Percentiles rank a stretch among this genome's conserved stretches.
phyloP scores from a whole-genome alignment of 2,329 filamentous ascomycete genomes.

The Verticillium tricorpus region DNA sequence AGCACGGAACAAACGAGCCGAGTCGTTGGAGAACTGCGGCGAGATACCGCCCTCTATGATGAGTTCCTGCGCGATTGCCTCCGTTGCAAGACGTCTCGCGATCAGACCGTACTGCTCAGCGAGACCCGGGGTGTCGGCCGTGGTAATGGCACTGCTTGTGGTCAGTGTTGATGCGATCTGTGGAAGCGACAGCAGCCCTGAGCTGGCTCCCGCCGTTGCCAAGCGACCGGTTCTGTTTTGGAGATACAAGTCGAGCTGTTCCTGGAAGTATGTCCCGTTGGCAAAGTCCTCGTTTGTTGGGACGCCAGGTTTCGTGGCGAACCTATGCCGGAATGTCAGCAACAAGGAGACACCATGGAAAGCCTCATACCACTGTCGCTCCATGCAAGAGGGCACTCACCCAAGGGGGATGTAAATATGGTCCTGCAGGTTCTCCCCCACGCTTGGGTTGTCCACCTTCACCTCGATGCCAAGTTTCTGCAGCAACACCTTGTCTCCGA shows the following conservation, averaged over 20 bases:
- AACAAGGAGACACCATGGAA: neutral
- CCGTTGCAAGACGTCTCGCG: constrained; percentile 2
- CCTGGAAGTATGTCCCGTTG: constrained; percentile 8
- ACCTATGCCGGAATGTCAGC: constrained; percentile 2
- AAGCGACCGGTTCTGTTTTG: constrained; percentile 7
- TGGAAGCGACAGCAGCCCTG: constrained; percentile 5
- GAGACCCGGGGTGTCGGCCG: neutral
- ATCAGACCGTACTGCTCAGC: constrained; percentile 7
- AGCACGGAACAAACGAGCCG: constrained; percentile 7
- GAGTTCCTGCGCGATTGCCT: constrained; percentile 5
- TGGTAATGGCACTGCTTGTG: neutral
- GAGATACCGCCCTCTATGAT: constrained; percentile 10
- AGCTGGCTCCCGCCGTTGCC: constrained; percentile 8
- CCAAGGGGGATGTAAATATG: constrained; percentile 23
- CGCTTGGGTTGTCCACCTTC: constrained; percentile 26
- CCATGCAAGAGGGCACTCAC: neutral
- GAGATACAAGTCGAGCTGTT: constrained; percentile 8
- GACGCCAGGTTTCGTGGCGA: constrained; percentile 5
- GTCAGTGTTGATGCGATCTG: constrained; percentile 3
- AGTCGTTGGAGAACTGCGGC: constrained; percentile 8
- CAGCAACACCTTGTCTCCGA: constrained; percentile 40
- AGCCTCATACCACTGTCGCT: neutral
- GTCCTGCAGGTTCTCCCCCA: constrained; percentile 34
- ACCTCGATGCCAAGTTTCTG: constrained; percentile 21
- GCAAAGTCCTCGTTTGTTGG: constrained; percentile 8